phyloP scores from a whole-genome alignment of 2,329 filamentous ascomycete genomes.

The Aspergillus sp. region DNA sequence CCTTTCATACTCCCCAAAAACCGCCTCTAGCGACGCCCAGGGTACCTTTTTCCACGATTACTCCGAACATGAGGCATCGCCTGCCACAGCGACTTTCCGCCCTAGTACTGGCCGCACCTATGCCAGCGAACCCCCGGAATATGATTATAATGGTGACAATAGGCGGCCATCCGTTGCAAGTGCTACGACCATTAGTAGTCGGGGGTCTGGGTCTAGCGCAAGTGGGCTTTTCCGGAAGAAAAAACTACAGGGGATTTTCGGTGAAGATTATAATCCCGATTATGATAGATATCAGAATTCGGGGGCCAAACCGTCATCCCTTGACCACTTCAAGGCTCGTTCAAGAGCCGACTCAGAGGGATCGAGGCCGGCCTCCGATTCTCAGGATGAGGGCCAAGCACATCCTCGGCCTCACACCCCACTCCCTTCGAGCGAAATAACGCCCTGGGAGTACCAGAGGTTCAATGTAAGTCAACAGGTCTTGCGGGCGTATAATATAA shows the following conservation, averaged over 20 bases:
- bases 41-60: slow-evolving; percentile 40
- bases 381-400: slow-evolving; percentile 57
- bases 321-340: slow-evolving; percentile 59
- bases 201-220: slow-evolving; percentile 73
- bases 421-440: slow-evolving; percentile 84
- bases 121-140: slow-evolving; percentile 62
- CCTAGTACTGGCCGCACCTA: slow-evolving; percentile 54
- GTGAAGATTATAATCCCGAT: slow-evolving; percentile 74
- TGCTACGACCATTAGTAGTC: slow-evolving; percentile 81
- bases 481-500: not conserved
- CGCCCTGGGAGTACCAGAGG: slow-evolving; percentile 96
- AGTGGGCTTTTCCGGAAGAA: slow-evolving; percentile 67
- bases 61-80: slow-evolving; percentile 46
- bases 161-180: slow-evolving; percentile 86
- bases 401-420: slow-evolving; percentile 81
- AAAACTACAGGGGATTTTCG: slow-evolving; percentile 88
- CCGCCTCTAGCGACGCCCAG: slow-evolving; percentile 27
- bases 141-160: slow-evolving; percentile 66
- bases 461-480: slow-evolving; percentile 59
- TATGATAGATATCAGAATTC: slow-evolving; percentile 64
- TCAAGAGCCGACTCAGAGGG: slow-evolving; percentile 82
- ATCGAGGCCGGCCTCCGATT: slow-evolving; percentile 55
- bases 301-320: slow-evolving; percentile 28
- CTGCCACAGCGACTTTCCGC: slow-evolving; percentile 70
- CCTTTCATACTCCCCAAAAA: slow-evolving; percentile 29